Conservation (phyloP, 768 basidiomycete genomes). For the Lentinula aciculospora region DNA sequence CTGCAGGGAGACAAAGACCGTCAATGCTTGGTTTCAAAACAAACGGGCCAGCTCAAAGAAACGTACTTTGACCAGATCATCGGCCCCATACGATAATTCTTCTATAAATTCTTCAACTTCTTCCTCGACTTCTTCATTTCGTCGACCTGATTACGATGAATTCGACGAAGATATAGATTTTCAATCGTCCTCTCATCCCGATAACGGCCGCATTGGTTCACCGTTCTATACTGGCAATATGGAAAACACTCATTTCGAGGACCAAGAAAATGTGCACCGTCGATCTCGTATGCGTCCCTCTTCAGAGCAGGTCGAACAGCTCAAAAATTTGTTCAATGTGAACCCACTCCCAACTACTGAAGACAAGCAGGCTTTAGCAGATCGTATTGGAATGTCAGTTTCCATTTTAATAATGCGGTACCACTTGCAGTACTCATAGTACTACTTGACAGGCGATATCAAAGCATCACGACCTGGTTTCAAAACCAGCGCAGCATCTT, state of each 20-base stretch:
- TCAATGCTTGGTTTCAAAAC: conserved; percentile 86
- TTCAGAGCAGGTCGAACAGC: conserved; percentile 60
- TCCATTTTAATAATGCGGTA: conserved; percentile 4
- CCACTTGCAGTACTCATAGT: conserved; percentile 9
- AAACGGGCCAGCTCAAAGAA: conserved; percentile 83
- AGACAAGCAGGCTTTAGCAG: conserved; percentile 58
- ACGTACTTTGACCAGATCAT: conserved; percentile 38
- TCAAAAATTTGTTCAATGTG: conserved; percentile 56
- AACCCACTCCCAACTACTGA: conserved; percentile 68
- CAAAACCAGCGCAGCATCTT: conserved; percentile 79
- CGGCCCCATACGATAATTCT: conserved; percentile 23
- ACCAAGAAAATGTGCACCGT: conserved; percentile 47
- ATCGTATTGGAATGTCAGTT: conserved; percentile 72
- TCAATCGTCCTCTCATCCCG: conserved; percentile 17
- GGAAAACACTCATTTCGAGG: conserved; percentile 44
- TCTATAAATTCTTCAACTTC: conserved; percentile 30
- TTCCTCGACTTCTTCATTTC: conserved; percentile 19
- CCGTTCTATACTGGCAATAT: conserved; percentile 41
- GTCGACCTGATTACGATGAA: conserved; percentile 37
- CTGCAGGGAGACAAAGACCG: conserved; percentile 75
- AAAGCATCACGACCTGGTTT: conserved; percentile 83
- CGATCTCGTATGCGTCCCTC: conserved; percentile 63
- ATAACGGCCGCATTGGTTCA: conserved; percentile 21
- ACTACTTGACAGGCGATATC: conserved; percentile 52
- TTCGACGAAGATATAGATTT: conserved; percentile 34